Percentiles rank a stretch among this genome's conserved stretches.
Evolutionary conservation across 2,329 filamentous ascomycete genomes (phyloP).

Genomic region (Teratosphaeria epicoccoides): DNA sequence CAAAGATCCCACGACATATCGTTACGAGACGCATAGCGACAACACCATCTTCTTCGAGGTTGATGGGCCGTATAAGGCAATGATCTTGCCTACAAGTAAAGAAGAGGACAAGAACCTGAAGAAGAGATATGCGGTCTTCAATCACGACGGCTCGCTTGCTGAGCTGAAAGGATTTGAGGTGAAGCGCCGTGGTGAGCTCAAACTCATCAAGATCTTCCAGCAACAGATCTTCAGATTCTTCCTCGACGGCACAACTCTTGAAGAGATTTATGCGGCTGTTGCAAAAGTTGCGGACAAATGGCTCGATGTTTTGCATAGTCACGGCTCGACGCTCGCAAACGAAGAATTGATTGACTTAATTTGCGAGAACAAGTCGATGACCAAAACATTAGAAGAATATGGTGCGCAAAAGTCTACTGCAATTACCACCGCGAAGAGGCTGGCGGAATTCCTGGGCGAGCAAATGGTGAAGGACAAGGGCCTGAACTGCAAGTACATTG

Average conservation of each 20-base stretch:
- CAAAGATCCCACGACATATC: constrained; percentile 65
- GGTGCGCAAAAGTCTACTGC: constrained; percentile 92
- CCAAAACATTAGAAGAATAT: constrained; percentile 93
- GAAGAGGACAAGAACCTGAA: constrained; percentile 99
- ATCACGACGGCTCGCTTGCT: constrained; percentile 88
- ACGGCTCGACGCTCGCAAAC: constrained; percentile 80
- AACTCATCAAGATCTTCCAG: constrained; percentile 99
- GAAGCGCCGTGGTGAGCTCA: constrained; percentile 92
- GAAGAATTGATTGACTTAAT: constrained; percentile 99
- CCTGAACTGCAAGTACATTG: constrained; percentile 98
- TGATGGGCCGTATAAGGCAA: constrained; percentile 92
- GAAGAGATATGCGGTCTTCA: constrained; percentile 98
- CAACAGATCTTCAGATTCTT: constrained; percentile 99
- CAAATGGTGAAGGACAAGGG: constrained; percentile 99
- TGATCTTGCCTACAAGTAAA: constrained; percentile 94
- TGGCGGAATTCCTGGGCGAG: constrained; percentile 93
- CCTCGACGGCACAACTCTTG: constrained; percentile 74
- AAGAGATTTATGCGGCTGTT: constrained; percentile 82
- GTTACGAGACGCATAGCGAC: constrained; percentile 93
- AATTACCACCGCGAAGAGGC: constrained; percentile 91
- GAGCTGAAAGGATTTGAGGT: constrained; percentile 97
- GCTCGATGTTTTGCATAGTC: constrained; percentile 87
- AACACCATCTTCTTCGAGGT: constrained; percentile 99
- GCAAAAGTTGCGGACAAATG: constrained; percentile 92
- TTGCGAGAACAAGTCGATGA: constrained; percentile 98